Base-by-base conservation (phyloP, 108 stramenopile genomes). In the Fistulifera pelliculosa region DNA sequence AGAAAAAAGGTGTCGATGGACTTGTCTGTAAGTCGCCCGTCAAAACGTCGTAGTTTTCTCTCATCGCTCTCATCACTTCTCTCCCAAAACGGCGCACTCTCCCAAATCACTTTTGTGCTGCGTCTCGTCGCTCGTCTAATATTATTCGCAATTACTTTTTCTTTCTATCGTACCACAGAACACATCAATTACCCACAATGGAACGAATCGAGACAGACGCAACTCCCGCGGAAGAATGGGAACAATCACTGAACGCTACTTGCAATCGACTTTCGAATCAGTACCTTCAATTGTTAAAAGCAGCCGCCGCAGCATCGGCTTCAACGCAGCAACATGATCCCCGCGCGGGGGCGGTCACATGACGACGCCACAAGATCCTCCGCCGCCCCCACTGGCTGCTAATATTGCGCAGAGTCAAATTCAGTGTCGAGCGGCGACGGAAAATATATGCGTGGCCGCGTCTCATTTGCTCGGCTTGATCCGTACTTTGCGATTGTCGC, bases 261-360 rank as follows among this genome's bases (percentile, higher is more conserved):
- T 77, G 79, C 80, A 92, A 92, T 70, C 79, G 90, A 19, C 58
- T 91, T 5, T 78, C 81, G 43, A 85, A 81, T 0, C 85, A 92
- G 47, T 92, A 92, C 57, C 62, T 79, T 22, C 81, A 77, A 41
- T 56, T 92, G n/a, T 53, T 92, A 10, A 60, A 80, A 17, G 71
- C 90, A 22, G 85, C 83, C 10, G 70, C 84, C 10, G 77, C 88
- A 10, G 62, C 65, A 8, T 19, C n/a, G n/a, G n/a, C 81, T 11
- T 60, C 76, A 27, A 35, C 31, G 31, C 31, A n/a, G 27, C 58
- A 8, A 27, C 26, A 22, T 12, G 47, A 66, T 66, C 65, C 73
- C 2, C 31, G 68, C 8, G 69, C 78, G n/a, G 89, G 83, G 81
- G 85, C 41, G 81, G 83, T 26, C 53, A 51, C 41, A 92, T 92